Percentiles rank a stretch among this genome's conserved stretches.
Evolutionary conservation across 768 basidiomycete species (phyloP).

Genomic region (Tricholoma matsutake): DNA sequence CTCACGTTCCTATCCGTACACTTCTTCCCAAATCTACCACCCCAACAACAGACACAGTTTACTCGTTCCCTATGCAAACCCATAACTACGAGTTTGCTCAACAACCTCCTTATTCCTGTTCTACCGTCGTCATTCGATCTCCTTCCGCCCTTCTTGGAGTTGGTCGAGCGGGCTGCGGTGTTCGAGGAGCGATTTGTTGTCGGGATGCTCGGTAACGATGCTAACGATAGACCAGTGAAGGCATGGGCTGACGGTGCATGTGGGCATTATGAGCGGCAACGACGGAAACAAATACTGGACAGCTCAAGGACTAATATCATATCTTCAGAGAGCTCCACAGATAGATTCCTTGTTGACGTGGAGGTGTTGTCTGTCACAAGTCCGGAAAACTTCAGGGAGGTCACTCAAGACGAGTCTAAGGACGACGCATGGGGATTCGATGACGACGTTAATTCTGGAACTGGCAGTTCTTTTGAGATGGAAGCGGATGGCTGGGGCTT

Average conservation of each 20-base stretch:
- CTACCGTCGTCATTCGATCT: constrained; percentile 62
- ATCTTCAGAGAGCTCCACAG: constrained; percentile 32
- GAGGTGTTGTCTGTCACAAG: constrained; percentile 30
- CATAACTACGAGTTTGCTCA: constrained; percentile 56
- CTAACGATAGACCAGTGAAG: constrained; percentile 52
- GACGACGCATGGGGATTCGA: constrained; percentile 53
- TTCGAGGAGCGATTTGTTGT: constrained; percentile 63
- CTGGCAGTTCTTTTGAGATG: constrained; percentile 24
- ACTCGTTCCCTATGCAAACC: constrained; percentile 59
- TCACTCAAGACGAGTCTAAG: constrained; percentile 21
- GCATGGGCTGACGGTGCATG: constrained; percentile 68
- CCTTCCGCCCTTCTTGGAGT: constrained; percentile 59
- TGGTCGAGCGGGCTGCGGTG: constrained; percentile 53
- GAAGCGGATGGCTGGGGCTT: constrained; percentile 51
- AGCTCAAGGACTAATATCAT: constrained; percentile 54
- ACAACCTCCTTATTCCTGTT: constrained; percentile 63
- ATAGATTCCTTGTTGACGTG: constrained; percentile 41
- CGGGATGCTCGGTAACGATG: constrained; percentile 45
- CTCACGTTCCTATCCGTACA: constrained; percentile 61
- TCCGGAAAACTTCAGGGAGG: constrained; percentile 11
- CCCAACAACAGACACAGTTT: constrained; percentile 42
- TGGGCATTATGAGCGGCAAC: constrained; percentile 74
- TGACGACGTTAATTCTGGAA: constrained; percentile 32
- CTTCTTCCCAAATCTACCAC: constrained; percentile 56
- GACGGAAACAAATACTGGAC: constrained; percentile 66